Evolutionary conservation across 306 rosid genomes (phyloP), one percentile per base, ranked within the genome.

Genomic region (Ceratonia siliqua): DNA sequence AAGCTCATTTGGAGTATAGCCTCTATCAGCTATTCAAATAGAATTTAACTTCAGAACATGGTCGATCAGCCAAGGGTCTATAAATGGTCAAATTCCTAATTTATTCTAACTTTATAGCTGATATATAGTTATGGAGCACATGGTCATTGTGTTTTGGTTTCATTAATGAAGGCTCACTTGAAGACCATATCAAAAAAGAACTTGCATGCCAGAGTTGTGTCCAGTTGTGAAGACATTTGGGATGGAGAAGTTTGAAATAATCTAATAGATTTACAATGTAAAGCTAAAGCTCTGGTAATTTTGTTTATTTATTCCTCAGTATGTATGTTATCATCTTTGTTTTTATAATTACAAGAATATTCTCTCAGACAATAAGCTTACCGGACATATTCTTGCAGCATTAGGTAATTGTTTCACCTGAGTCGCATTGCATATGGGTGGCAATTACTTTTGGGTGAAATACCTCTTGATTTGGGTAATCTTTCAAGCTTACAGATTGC

Each of bases 401-500:
- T 17, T 95, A 38, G 97, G 96, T 56, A 86, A 90, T 43, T 85
- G 92, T 22, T 77, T 88, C 30, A 98, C 78, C 81, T 73, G 92
- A 90, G 89, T 90, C 35, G n/a, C n/a, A n/a, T n/a, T n/a, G n/a
- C 88, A 87, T 82, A 90, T 95, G 89, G 92, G 86, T 41, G 89
- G 88, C 39, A 95, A 95, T 86, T 54, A 42, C 88, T 95, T 81
- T 87, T 74, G 8, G 93, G 96, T 17, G 90, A 86, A 84, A 87
- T 95, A 78, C 99, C 99, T 27, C 73, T 82, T 18, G 90, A 83
- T 69, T 65, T 95, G 76, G 99, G 99, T 56, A 85, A 77, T 32
- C 93, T 92, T 73, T 83, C 89, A 70, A 86, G 93, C 84, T 87
- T 95, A 82, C 98, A 89, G 85, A 95, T 95, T 62, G 96, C 87